A percentile compares a stretch with the other conserved stretches of the same genome.
phyloP scores from a whole-genome alignment of 495 filamentous ascomycete genomes.

The Penicillium salamii region DNA sequence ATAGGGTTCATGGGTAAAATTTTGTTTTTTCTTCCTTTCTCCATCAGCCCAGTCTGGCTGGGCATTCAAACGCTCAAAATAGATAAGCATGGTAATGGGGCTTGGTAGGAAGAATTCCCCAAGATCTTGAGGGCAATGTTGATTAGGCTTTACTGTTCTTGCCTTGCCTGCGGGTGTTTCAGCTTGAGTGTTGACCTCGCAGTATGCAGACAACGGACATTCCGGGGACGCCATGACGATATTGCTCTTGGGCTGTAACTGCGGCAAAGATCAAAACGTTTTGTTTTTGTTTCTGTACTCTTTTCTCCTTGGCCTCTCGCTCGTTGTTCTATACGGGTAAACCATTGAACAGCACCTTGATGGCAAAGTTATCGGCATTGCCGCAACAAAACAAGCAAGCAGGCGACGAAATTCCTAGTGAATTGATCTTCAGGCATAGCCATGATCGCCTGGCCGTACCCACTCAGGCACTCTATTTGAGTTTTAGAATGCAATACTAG shows the following conservation, averaged over 20 bases:
- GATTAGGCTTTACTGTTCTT: background rate
- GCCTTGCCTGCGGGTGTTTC: background rate
- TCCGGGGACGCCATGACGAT: background rate
- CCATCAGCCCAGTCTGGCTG: background rate
- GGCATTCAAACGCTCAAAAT: background rate
- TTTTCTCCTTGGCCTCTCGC: too few relatives aligned
- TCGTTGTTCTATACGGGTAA: background rate
- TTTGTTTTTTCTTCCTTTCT: background rate
- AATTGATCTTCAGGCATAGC: background rate
- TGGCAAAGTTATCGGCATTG: background rate
- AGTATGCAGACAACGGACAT: background rate
- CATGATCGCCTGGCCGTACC: background rate
- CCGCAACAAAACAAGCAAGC: too few relatives aligned
- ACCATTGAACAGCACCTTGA: background rate
- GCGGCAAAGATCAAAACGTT: background rate
- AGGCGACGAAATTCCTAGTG: background rate
- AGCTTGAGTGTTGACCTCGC: background rate
- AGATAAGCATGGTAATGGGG: background rate
- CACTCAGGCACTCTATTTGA: background rate
- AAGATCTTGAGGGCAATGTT: background rate
- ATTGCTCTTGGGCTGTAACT: background rate
- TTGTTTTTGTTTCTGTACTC: too few relatives aligned
- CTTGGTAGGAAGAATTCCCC: background rate
- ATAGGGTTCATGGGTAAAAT: background rate
- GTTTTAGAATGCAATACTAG: background rate